A percentile compares a stretch with the other conserved stretches of the same genome.
Evolutionary conservation across 164 flowering plant species (phyloP).

Genomic region (Brasenia schreberi): DNA sequence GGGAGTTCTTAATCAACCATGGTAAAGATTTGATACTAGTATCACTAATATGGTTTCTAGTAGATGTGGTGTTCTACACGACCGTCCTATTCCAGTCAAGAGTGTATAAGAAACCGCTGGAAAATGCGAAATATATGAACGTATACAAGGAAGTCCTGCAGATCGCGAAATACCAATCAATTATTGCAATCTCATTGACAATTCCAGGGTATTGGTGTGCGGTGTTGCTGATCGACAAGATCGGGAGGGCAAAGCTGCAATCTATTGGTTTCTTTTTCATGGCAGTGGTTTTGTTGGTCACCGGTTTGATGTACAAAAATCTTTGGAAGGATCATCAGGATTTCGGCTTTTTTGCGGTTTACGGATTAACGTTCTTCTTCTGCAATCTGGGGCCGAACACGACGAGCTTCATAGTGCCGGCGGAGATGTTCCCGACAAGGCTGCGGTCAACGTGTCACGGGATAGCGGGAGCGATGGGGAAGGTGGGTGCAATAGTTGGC

Average conservation of each 20-base stretch:
- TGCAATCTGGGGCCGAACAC: slow-evolving; percentile 51
- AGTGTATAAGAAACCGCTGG: slow-evolving; percentile 16
- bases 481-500: slow-evolving; percentile 44
- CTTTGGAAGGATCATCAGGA: no score
- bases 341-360: slow-evolving; percentile 19
- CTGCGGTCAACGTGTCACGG: slow-evolving; percentile 52
- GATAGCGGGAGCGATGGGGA: slow-evolving; percentile 37
- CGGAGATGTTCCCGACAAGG: slow-evolving; percentile 46
- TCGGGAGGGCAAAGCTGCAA: slow-evolving; percentile 22
- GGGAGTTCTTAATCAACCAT: slow-evolving; percentile 18
- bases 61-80: slow-evolving; percentile 35
- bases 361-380: slow-evolving; percentile 49
- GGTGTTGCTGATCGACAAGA: slow-evolving; percentile 18
- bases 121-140: slow-evolving; percentile 8
- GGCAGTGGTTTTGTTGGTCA: slow-evolving; percentile 23
- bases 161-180: slow-evolving; percentile 19
- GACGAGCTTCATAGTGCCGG: slow-evolving; percentile 47
- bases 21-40: slow-evolving; percentile 28
- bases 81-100: slow-evolving; percentile 25
- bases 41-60: slow-evolving; percentile 25
- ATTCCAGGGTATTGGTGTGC: slow-evolving; percentile 32
- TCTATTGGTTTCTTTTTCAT: slow-evolving; percentile 28
- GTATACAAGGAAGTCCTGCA: slow-evolving; percentile 20
- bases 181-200: slow-evolving; percentile 25
- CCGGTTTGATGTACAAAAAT: no score